Evolutionary conservation across 345 rosid genomes (phyloP), one percentile per base, ranked within the genome.

Genomic region (Aegle marmelos): DNA sequence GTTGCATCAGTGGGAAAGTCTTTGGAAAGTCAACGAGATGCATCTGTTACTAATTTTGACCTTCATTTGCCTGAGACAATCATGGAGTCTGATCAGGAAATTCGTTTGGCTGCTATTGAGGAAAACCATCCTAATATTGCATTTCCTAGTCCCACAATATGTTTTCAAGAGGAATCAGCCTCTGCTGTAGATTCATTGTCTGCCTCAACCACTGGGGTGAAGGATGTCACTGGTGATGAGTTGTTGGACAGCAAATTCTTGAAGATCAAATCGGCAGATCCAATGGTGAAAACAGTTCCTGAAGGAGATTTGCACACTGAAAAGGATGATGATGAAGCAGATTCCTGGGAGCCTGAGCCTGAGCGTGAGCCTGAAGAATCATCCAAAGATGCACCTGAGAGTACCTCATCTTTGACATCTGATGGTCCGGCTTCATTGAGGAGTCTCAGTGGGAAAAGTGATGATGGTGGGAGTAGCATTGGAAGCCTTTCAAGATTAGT

Each of bases 401-500:
- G 91, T 77, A 79, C 80, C 17, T 77, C 84, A 65, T 64, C 84
- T 72, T 75, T 89, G 76, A 57, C 83, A 60, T 78, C 91, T 19
- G 98, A 93, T 79, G 98, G 94, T 36, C 98, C 96, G 2, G 89
- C 88, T 78, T 94, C 99, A 76, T 88, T 89, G 41, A 91, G 92
- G 88, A 93, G 96, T 88, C 89, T 90, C 74, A 85, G 91, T 74
- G 91, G 98, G 11, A 90, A 85, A 87, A 79, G 87, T 82, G 98
- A 94, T 80, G 99, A 92, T 21, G 88, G 88, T 72, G 99, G 95
- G 67, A 93, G 84, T 86, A 92, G 94, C 79, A 75, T 87, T 36
- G 99, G 95, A 69, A 94, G 98, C 81, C 98, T 97, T 79, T 93
- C 98, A 36, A 91, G 95, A 85, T 87, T 97, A 84, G 93, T 90